Base-by-base conservation (phyloP, 192 early-diverging fungal genomes). In the Podila epicladia region DNA sequence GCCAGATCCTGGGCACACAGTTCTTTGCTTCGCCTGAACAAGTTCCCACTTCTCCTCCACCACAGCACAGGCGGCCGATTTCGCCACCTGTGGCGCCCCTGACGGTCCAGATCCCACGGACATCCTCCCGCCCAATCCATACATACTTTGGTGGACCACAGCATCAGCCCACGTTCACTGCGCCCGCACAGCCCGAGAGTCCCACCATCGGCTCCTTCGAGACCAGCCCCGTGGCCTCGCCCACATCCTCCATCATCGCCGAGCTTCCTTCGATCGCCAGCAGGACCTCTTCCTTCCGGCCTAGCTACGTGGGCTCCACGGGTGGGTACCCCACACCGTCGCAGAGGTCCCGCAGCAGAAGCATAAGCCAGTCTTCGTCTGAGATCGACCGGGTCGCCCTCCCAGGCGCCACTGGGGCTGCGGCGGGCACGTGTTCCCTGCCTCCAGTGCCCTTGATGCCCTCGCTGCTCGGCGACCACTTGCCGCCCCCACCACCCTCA, bases 61-160 rank as follows among this genome's bases (percentile, higher is more conserved):
- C 4, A 0, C 29, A n/a, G 35, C 19, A 55, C 53, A 20, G 29
- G 13, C 5, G 35, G 9, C 62, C 62, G 17, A 19, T 75, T 22
- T 79, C 75, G 2, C 75, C 75, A 19, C 75, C 75, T 1, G 22
- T 64, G 4, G 71, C 75, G 5, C 75, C 75, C 1, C 17, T 79
- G 51, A 64, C 75, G 51, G 38, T 79, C 55, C 75, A 79, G 59
- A 68, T 79, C 61, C 75, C 75, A 19, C 58, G 53, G 24, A n/a
- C 20, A 26, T 24, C 53, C 3, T 55, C 53, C 8, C 53, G 75
- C 17, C 20, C 67, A 5, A 69, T 57, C 57, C 58, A 51, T 29
- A 38, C 35, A 29, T 53, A 49, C 2, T 67, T 67, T 49, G 20
- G 22, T 31, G 24, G 22, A 2, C 64, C 28, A 19, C 64, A 31